Conservation (phyloP, 2,329 filamentous ascomycete genomes). For the Dothistroma pini region DNA sequence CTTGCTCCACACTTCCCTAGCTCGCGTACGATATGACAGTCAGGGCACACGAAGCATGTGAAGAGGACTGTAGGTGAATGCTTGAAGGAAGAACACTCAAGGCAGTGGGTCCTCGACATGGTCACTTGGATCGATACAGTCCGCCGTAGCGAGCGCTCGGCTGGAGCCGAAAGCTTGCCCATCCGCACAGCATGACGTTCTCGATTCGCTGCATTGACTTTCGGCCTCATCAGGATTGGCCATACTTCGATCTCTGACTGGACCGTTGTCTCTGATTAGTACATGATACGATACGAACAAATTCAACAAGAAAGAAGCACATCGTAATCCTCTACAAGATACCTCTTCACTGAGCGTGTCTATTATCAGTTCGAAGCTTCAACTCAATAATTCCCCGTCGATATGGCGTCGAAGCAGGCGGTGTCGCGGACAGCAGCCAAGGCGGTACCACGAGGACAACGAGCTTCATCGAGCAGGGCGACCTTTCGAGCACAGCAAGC, state of each 20-base stretch:
- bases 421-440: constrained; percentile 20
- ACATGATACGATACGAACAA: neutral
- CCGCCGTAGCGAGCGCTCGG: neutral
- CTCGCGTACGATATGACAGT: too few relatives aligned
- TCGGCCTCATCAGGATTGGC: constrained; percentile 3
- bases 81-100: neutral
- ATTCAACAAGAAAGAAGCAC: neutral
- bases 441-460: constrained; percentile 15
- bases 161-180: neutral
- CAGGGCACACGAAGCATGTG: neutral
- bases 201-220: constrained; percentile 10
- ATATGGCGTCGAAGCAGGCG: constrained; percentile 22
- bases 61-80: neutral
- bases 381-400: neutral
- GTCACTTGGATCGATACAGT: neutral
- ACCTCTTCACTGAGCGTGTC: constrained; percentile 14
- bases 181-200: constrained; percentile 2
- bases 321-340: neutral
- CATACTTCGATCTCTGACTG: neutral
- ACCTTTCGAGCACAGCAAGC: constrained; percentile 25
- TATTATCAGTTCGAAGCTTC: neutral
- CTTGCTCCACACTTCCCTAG: too few relatives aligned
- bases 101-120: neutral
- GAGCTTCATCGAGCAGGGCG: constrained; percentile 23
- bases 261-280: neutral